phyloP scores from a whole-genome alignment of 1,284 basidiomycete genomes.

The Fomes fomentarius region DNA sequence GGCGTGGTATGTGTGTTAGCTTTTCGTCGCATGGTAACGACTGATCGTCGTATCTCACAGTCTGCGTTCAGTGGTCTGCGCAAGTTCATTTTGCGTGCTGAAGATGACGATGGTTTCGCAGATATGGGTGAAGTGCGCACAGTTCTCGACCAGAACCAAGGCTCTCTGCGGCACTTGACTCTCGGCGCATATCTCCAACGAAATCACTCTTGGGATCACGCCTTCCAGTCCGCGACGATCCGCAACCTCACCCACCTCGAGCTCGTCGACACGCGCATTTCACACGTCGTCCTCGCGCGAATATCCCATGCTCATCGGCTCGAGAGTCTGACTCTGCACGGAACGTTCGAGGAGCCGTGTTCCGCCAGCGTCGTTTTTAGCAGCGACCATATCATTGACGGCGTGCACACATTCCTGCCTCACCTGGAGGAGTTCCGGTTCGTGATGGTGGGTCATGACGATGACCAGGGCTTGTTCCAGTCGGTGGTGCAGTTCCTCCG shows the following conservation, averaged over 20 bases:
- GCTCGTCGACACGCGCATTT: conserved; percentile 66
- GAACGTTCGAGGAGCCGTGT: conserved; percentile 60
- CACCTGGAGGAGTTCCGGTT: conserved; percentile 64
- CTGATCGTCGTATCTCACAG: conserved; percentile 3
- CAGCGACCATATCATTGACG: conserved; percentile 61
- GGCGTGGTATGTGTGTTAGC: conserved; percentile 41
- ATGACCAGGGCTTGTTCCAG: conserved; percentile 54
- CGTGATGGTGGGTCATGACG: conserved; percentile 62
- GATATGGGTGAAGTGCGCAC: conserved; percentile 69
- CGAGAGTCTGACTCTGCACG: conserved; percentile 63
- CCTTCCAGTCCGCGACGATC: conserved; percentile 63
- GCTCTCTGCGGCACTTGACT: conserved; percentile 61
- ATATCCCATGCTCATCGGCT: conserved; percentile 63
- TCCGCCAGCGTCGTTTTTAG: conserved; percentile 64
- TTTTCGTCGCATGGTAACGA: background rate
- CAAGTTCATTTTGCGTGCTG: conserved; percentile 66
- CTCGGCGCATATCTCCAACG: conserved; percentile 67
- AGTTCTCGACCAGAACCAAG: conserved; percentile 60
- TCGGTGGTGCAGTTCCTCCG: conserved; percentile 57
- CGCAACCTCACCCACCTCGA: conserved; percentile 67
- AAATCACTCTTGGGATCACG: conserved; percentile 65
- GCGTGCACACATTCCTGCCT: conserved; percentile 61
- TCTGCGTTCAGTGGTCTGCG: conserved; percentile 59
- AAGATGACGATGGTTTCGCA: conserved; percentile 69
- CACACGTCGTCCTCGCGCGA: conserved; percentile 60